Conservation (phyloP, 1,139 yeast genomes). For the Insectozyma bohioensis region DNA sequence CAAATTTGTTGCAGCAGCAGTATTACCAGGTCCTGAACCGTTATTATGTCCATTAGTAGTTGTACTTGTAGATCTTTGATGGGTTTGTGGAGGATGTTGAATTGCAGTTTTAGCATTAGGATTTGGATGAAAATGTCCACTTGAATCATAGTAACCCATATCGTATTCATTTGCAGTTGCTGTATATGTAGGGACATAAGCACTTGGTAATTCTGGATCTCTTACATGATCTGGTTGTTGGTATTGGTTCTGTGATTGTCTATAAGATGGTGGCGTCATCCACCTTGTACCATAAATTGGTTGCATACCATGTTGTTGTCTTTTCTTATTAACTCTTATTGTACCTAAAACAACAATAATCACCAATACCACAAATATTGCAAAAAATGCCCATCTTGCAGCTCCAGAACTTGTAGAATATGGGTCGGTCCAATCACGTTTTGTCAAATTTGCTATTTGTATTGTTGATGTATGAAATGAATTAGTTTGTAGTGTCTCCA, state of each 20-base stretch:
- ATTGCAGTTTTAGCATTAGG: slow-evolving; percentile 25
- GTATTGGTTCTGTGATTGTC: slow-evolving; percentile 67
- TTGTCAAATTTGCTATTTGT: not conserved
- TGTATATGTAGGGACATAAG: slow-evolving; percentile 60
- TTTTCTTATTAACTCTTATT: slow-evolving; percentile 56
- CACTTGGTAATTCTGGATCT: slow-evolving; percentile 35
- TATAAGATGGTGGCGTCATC: slow-evolving; percentile 89
- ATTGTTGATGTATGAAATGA: not conserved
- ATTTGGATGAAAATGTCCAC: slow-evolving; percentile 55
- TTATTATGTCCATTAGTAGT: slow-evolving; percentile 14
- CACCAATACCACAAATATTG: slow-evolving; percentile 49
- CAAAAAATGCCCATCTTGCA: slow-evolving; percentile 60
- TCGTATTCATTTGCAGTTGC: slow-evolving; percentile 67
- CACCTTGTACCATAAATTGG: slow-evolving; percentile 86
- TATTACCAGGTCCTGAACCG: slow-evolving; percentile 1
- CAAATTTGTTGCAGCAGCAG: slow-evolving; percentile 6
- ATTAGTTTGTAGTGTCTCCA: slow-evolving; percentile 1
- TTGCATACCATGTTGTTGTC: slow-evolving; percentile 59
- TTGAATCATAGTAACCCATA: slow-evolving; percentile 75
- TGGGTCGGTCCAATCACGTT: slow-evolving; percentile 16
- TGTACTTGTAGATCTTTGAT: slow-evolving; percentile 18
- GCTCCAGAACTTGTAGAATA: slow-evolving; percentile 32
- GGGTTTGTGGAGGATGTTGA: slow-evolving; percentile 22
- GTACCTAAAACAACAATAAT: slow-evolving; percentile 50
- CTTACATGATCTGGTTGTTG: slow-evolving; percentile 36